Base-by-base conservation (phyloP, 2,329 filamentous ascomycete species). In the Talaromyces funiculosus region DNA sequence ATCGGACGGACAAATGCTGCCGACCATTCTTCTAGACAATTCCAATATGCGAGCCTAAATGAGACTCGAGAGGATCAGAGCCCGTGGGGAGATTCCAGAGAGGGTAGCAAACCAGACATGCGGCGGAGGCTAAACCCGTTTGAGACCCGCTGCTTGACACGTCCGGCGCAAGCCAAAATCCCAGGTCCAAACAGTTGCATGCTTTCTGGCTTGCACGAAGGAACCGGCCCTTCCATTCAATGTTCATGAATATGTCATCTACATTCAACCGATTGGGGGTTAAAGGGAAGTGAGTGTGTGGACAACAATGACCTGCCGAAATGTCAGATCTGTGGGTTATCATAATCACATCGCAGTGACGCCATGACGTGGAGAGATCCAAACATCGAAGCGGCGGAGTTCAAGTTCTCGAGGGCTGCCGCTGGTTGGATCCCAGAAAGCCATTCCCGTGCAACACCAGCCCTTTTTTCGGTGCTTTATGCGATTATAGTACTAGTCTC, bases 401-500 rank as follows among this genome's bases (percentile, higher is more conserved):
- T 24, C 6, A 8, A 16, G 42, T 24, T 45, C 12, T 16, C 20
- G 20, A 12, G 18, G 38, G n/a, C 38, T 10, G 38, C n/a, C 38
- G 5, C 38, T 45, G 20, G 20, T 45, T 45, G 42, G 42, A 45
- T 45, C 38, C 38, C 38, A 20, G 35, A 20, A 9, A 22, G 31
- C 29, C n/a, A 35, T n/a, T 29, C 14, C 26, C 26, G 33, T 33
- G 24, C 49, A 22, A 10, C 24, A 49, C 22, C 26, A 33, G 20
- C 45, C 33, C 5, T 54, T 54, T 35, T 26, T 20, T 40, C 31
- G 43, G 56, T 49, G 43, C 37, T 42, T 16, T n/a, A 51, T 42
- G 42, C 57, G 14, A 33, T 59, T 58, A 58, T 58, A 58, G 56
- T 49, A 58, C 56, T 58, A 53, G 57, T 59, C 57, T 59, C 56